A percentile compares a stretch with the other conserved stretches of the same genome.
Conservation (phyloP, 345 rosid genomes). For the Capsella bursapastoris region DNA sequence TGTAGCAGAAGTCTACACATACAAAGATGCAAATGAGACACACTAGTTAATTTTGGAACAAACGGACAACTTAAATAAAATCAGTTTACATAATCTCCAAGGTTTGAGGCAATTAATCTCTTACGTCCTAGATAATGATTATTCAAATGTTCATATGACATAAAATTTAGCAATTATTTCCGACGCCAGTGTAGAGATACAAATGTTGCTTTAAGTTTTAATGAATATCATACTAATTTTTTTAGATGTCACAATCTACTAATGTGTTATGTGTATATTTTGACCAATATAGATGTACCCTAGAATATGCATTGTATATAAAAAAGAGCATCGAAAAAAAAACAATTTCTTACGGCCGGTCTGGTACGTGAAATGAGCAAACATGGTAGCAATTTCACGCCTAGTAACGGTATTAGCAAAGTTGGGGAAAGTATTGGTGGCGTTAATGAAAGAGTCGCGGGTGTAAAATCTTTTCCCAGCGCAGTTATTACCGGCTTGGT, state of each 20-base stretch:
- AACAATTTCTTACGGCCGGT: slow-evolving; percentile 52
- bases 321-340: not conserved
- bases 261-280: not conserved
- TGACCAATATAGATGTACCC: not conserved
- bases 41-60: not conserved
- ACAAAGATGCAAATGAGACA: slow-evolving; percentile 2
- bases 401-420: slow-evolving; percentile 36
- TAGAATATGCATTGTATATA: no score
- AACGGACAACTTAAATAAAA: not conserved
- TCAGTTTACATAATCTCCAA: not conserved
- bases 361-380: slow-evolving; percentile 56
- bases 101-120: not conserved
- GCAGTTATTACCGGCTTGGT: slow-evolving; percentile 44
- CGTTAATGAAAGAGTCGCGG: slow-evolving; percentile 42
- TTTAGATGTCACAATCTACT: not conserved
- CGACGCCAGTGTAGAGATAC: not conserved
- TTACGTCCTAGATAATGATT: not conserved
- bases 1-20: slow-evolving; percentile 62
- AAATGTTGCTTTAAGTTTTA: not conserved
- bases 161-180: not conserved
- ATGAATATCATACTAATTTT: not conserved
- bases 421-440: slow-evolving; percentile 36
- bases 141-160: not conserved
- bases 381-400: slow-evolving; percentile 60
- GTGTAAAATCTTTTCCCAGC: slow-evolving; percentile 56